Evolutionary conservation across 2,329 filamentous ascomycete genomes (phyloP).

Genomic region (Rosellinia necatrix): DNA sequence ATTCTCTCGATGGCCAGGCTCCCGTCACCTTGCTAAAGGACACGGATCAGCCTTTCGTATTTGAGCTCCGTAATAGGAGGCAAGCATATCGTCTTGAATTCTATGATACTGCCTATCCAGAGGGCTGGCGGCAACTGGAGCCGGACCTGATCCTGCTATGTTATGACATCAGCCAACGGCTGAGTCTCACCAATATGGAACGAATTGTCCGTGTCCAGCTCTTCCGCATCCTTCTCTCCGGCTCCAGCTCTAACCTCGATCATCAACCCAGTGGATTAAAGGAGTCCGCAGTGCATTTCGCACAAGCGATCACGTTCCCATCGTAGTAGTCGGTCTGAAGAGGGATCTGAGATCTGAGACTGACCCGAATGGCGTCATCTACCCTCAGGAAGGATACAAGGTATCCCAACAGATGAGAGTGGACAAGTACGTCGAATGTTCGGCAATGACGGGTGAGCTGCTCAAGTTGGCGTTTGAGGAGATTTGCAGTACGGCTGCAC

Average conservation of each 20-base stretch:
- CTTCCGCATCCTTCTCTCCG: slow-evolving; percentile 1
- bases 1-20: slow-evolving; percentile 46
- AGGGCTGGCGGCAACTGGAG: slow-evolving; percentile 61
- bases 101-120: slow-evolving; percentile 62
- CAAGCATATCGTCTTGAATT: slow-evolving; percentile 60
- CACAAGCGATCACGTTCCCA: slow-evolving; percentile 53
- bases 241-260: not conserved
- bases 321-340: slow-evolving; percentile 64
- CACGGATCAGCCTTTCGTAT: slow-evolving; percentile 64
- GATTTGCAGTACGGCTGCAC: slow-evolving; percentile 60
- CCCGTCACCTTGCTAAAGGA: slow-evolving; percentile 59
- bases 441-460: slow-evolving; percentile 63
- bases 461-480: slow-evolving; percentile 63
- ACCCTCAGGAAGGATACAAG: slow-evolving; percentile 64
- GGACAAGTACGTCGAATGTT: slow-evolving; percentile 69
- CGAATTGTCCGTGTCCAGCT: slow-evolving; percentile 50
- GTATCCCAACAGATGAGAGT: slow-evolving; percentile 62
- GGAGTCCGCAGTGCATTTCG: slow-evolving; percentile 56
- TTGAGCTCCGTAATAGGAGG: slow-evolving; percentile 56
- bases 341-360: slow-evolving; percentile 61
- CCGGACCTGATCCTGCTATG: slow-evolving; percentile 64
- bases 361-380: slow-evolving; percentile 64
- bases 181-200: slow-evolving; percentile 63
- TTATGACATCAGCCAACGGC: slow-evolving; percentile 64
- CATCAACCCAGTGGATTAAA: slow-evolving; percentile 57